Conservation (phyloP, 495 filamentous ascomycete genomes). For the Corynascus novoguineensis region DNA sequence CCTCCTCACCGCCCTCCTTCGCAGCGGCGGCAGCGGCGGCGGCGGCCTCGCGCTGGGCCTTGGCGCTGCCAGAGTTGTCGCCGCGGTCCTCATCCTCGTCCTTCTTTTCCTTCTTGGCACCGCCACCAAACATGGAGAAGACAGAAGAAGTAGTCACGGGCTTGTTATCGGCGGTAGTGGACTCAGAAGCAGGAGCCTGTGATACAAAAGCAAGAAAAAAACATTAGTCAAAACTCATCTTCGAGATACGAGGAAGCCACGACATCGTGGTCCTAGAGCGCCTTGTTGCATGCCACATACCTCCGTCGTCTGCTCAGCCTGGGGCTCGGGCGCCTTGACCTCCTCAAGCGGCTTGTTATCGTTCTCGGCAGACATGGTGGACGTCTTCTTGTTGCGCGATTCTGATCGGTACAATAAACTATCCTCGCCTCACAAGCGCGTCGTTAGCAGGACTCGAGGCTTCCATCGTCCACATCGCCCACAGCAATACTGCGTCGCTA, state of each 20-base stretch:
- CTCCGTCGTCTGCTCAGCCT: slow-evolving; percentile 25
- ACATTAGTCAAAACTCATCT: slow-evolving; percentile 2
- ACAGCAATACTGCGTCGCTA: too few species aligned
- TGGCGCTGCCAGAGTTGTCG: slow-evolving; percentile 80
- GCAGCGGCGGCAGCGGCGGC: slow-evolving; percentile 43
- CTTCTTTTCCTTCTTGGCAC: slow-evolving; percentile 77
- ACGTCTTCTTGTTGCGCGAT: neutral
- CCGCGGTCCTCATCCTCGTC: slow-evolving; percentile 65
- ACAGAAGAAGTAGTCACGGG: slow-evolving; percentile 49
- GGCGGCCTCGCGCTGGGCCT: slow-evolving; percentile 68
- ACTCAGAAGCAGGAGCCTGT: slow-evolving; percentile 5
- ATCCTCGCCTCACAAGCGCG: too few species aligned
- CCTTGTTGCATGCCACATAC: slow-evolving; percentile 10
- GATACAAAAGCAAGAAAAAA: neutral
- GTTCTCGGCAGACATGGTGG: slow-evolving; percentile 43
- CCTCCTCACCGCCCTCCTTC: slow-evolving; percentile 38
- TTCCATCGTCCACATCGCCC: too few species aligned
- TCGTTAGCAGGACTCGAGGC: too few species aligned
- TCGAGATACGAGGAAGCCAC: neutral
- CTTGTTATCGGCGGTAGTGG: slow-evolving; percentile 18
- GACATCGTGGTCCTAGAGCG: neutral
- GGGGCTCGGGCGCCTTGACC: slow-evolving; percentile 29
- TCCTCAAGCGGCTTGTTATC: slow-evolving; percentile 33
- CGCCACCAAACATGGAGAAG: slow-evolving; percentile 97
- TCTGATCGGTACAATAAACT: too few species aligned